phyloP scores from a whole-genome alignment of 495 filamentous ascomycete genomes.

The Hypoxylon crocopeplum region DNA sequence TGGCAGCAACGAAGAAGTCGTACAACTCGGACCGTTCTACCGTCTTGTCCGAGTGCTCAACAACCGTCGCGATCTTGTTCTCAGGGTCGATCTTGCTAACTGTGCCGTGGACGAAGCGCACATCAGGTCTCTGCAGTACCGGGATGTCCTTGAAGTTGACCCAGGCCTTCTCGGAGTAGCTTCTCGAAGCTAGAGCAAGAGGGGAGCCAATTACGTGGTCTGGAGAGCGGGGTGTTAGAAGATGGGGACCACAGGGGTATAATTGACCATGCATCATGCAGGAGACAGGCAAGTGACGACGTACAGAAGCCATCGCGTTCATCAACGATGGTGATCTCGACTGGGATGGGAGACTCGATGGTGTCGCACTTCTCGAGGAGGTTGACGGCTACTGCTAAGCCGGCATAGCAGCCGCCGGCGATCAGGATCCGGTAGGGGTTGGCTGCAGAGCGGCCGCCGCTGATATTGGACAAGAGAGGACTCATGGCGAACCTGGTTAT shows the following conservation, averaged over 20 bases:
- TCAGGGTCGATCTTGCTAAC: slow-evolving; percentile 60
- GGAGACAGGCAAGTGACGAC: slow-evolving; percentile 3
- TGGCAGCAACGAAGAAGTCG: slow-evolving; percentile 68
- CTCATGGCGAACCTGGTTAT: slow-evolving; percentile 20
- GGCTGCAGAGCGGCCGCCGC: slow-evolving; percentile 12
- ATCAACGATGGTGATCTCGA: slow-evolving; percentile 73
- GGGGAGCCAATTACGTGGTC: slow-evolving; percentile 71
- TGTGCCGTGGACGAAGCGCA: slow-evolving; percentile 64
- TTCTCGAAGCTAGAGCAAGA: slow-evolving; percentile 63
- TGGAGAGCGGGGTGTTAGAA: slow-evolving; percentile 22
- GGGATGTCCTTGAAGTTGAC: slow-evolving; percentile 65
- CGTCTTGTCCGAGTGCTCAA: slow-evolving; percentile 36
- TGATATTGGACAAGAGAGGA: slow-evolving; percentile 14
- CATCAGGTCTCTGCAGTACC: slow-evolving; percentile 57
- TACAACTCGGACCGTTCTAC: slow-evolving; percentile 53
- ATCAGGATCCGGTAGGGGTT: slow-evolving; percentile 55
- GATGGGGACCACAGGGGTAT: not conserved
- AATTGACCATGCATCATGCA: slow-evolving; percentile 34
- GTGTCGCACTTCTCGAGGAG: slow-evolving; percentile 63
- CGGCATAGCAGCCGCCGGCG: slow-evolving; percentile 70
- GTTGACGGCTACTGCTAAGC: slow-evolving; percentile 65
- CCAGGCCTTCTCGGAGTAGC: slow-evolving; percentile 66
- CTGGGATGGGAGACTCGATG: slow-evolving; percentile 47
- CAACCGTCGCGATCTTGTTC: slow-evolving; percentile 57
- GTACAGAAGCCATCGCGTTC: slow-evolving; percentile 75